Evolutionary conservation across 1,139 yeast species (phyloP).

Genomic region (Yamadazyma aaseri): DNA sequence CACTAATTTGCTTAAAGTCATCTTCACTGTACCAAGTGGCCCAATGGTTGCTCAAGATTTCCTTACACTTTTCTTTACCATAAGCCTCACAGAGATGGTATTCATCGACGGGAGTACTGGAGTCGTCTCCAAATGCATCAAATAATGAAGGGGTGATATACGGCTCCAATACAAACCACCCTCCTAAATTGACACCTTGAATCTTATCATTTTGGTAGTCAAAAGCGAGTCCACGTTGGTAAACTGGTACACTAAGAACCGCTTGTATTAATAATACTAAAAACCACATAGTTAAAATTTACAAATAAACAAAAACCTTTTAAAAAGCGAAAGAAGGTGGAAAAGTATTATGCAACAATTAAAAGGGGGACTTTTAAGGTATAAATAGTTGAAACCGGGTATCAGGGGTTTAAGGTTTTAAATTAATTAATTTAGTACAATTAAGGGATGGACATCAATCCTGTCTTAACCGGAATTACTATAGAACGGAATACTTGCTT

Average conservation of each 20-base stretch:
- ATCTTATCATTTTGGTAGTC: conserved; percentile 55
- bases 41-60: conserved; percentile 72
- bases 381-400: too few relatives aligned
- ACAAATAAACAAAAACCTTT: too few relatives aligned
- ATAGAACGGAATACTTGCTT: too few relatives aligned
- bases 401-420: too few relatives aligned
- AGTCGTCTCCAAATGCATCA: conserved; percentile 42
- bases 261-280: background rate
- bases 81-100: conserved; percentile 63
- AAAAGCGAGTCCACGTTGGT: conserved; percentile 20
- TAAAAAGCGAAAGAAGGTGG: too few relatives aligned
- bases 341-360: too few relatives aligned
- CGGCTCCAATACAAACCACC: conserved; percentile 87
- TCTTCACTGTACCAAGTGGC: conserved; percentile 68
- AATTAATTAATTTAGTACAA: too few relatives aligned
- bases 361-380: too few relatives aligned
- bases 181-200: conserved; percentile 84
- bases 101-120: conserved; percentile 78
- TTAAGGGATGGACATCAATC: too few relatives aligned
- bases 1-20: conserved; percentile 63
- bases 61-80: conserved; percentile 59
- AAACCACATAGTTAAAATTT: conserved; percentile 1
- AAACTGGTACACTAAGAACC: conserved; percentile 7
- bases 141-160: conserved; percentile 84
- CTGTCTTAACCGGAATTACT: too few relatives aligned